Base-by-base conservation (phyloP, 768 basidiomycete species). In the Cubamyces sp. region DNA sequence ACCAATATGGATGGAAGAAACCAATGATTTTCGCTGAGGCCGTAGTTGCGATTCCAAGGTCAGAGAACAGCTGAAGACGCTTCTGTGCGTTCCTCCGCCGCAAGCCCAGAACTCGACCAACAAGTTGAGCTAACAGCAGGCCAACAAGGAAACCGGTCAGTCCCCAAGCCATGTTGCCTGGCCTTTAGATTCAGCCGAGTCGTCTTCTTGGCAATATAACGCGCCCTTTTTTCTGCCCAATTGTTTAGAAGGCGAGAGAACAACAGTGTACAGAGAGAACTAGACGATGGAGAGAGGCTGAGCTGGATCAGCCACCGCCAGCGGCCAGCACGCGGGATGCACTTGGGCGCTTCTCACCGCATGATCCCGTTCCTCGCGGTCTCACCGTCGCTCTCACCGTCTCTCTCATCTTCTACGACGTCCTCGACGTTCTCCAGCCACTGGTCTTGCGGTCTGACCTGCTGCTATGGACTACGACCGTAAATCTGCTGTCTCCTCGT, bases 1-100 rank as follows among this genome's bases (percentile, higher is more conserved):
- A 95, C 95, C 95, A 98, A 73, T 96, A 98, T 0, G 96, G 96
- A 78, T 98, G 96, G 72, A 97, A 96, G 77, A 96, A 90, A 0
- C 91, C 95, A 2, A 95, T 78, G 19, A 95, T 74, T 48, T 69
- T 76, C 61, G 68, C 73, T 19, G 39, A 11, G n/a, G 37, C 19
- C 2, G 25, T 26, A 19, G 53, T 23, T 16, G 60, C 58, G 0
- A 60, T 34, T 0, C 54, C 58, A 5, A 64, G 54, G 0, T n/a
- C 34, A 1, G 54, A 34, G 14, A 64, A 39, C 12, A 64, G 23
- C 34, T 46, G 45, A 0, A 34, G 39, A 14, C 59, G 47, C 19
- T 64, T 48, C 39, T 60, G 30, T 7, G n/a, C 18, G 19, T 64
- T 64, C 34, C 54, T 45, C 9, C 55, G 54, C 3, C 63, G 63